Conservation (phyloP, 495 filamentous ascomycete species). For the Patellaria atrata region DNA sequence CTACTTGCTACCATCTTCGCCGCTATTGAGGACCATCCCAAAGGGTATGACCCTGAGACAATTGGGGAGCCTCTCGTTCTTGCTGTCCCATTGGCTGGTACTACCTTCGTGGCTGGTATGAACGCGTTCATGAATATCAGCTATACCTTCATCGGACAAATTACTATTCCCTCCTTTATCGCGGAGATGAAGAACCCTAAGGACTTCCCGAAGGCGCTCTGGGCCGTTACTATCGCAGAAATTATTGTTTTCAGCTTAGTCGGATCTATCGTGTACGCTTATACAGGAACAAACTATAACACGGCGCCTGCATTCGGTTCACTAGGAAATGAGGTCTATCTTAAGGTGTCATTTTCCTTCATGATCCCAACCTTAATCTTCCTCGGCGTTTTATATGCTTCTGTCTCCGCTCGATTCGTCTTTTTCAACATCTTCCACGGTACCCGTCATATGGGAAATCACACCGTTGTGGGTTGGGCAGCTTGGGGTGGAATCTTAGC, state of each 20-base stretch:
- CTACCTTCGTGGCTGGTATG: slow-evolving; percentile 63
- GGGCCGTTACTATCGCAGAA: slow-evolving; percentile 73
- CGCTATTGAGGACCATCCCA: slow-evolving; percentile 54
- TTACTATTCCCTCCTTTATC: slow-evolving; percentile 81
- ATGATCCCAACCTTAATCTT: slow-evolving; percentile 90
- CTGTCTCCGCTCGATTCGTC: slow-evolving; percentile 72
- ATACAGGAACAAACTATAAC: slow-evolving; percentile 74
- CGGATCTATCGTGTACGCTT: slow-evolving; percentile 62
- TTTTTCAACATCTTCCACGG: slow-evolving; percentile 64
- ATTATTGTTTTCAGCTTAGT: slow-evolving; percentile 67
- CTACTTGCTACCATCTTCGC: slow-evolving; percentile 66
- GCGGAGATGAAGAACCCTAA: slow-evolving; percentile 78
- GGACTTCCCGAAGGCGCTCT: slow-evolving; percentile 82
- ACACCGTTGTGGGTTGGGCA: slow-evolving; percentile 72
- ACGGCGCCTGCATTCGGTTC: slow-evolving; percentile 70
- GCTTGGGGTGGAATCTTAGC: slow-evolving; percentile 63
- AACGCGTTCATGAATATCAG: slow-evolving; percentile 79
- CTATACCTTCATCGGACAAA: slow-evolving; percentile 89
- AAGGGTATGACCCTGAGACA: slow-evolving; percentile 25
- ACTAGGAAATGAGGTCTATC: slow-evolving; percentile 51
- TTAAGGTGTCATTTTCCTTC: slow-evolving; percentile 77
- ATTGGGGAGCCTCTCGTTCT: slow-evolving; percentile 47
- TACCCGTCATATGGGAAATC: slow-evolving; percentile 57
- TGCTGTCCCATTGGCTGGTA: slow-evolving; percentile 50
- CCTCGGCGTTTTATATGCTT: slow-evolving; percentile 75